Evolutionary conservation across 805 yeast genomes (phyloP), one percentile per base, ranked within the genome.

Genomic region (Yarrowia phangngaensis): DNA sequence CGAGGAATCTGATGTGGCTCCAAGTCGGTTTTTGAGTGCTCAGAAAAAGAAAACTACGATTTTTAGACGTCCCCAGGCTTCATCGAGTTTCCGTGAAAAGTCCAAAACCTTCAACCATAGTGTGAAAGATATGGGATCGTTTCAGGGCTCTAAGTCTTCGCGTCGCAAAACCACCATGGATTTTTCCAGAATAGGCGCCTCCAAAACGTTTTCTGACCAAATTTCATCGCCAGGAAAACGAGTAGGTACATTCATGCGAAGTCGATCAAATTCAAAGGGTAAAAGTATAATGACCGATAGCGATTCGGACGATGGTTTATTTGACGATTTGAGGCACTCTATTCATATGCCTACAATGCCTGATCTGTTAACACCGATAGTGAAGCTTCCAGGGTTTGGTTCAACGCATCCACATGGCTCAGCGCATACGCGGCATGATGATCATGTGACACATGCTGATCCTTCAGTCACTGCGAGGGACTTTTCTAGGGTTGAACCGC

Each of bases 141-240:
- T 38, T 8, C 23, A 17, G 13, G 45, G 32, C 9, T 38, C 45
- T 23, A 8, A 19, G n/a, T 38, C 27, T 38, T n/a, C 32, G 3
- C 32, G 45, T 8, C 32, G 45, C 3, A 38, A 14, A 11, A 38
- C 45, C 3, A 38, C 45, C 3, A 31, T 32, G 1, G 45, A 38
- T 6, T 12, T 27, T 9, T 17, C 45, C 4, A 38, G 45, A 13
- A 12, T 31, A 5, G 45, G 32, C 1, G 27, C 45, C 13, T n/a
- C n/a, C n/a, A 32, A 32, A 6, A 38, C 45, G 6, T 38, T 38
- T 13, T 38, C 45, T 4, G 45, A 38, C 32, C 45, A 38, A 19
- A 19, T 38, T 14, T 19, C 45, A 8, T 17, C 43, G 6, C 22
- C 41, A 3, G 23, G 41, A 17, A n/a, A 24, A 38, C 15, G 26